Percentiles rank a stretch among this genome's conserved stretches.
These are phyloP conservation scores for Emericellopsis atlantica DNA, from an alignment of 2,329 filamentous ascomycete species.

Conservation along the genomic window DNA sequence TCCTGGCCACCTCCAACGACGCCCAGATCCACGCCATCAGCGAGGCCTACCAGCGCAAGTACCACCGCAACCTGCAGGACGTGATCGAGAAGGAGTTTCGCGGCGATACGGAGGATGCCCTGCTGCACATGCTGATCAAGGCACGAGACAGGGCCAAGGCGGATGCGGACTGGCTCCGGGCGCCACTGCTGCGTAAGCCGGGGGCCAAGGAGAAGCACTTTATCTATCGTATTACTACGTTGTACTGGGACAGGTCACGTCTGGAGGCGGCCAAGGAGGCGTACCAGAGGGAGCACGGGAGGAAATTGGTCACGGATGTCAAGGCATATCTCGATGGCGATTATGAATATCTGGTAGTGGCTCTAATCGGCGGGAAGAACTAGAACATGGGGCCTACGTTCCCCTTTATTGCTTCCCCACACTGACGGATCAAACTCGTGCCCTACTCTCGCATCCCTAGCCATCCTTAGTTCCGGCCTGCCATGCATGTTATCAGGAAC, in stretches of 20 bases:
- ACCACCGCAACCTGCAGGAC: conserved; percentile 16
- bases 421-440: no score
- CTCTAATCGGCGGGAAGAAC: conserved; percentile 13
- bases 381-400: neutral
- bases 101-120: conserved; percentile 18
- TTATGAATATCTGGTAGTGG: conserved; percentile 14
- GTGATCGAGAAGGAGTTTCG: conserved; percentile 21
- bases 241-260: conserved; percentile 17
- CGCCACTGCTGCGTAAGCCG: conserved; percentile 11
- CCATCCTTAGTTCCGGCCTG: no score
- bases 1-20: conserved; percentile 17
- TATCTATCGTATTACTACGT: conserved; percentile 15
- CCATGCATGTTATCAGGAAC: no score
- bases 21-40: conserved; percentile 15
- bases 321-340: conserved; percentile 13
- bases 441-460: no score
- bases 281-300: conserved; percentile 6
- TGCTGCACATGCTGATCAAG: conserved; percentile 15
- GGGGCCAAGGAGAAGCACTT: conserved; percentile 16
- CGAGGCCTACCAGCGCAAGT: conserved; percentile 16
- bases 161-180: conserved; percentile 12
- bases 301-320: conserved; percentile 10
- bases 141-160: conserved; percentile 9
- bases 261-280: conserved; percentile 12
- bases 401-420: no score